Percentiles rank a stretch among this genome's conserved stretches.
Conservation (phyloP, 1,139 yeast species). For the Saccharomyces hybrid region DNA sequence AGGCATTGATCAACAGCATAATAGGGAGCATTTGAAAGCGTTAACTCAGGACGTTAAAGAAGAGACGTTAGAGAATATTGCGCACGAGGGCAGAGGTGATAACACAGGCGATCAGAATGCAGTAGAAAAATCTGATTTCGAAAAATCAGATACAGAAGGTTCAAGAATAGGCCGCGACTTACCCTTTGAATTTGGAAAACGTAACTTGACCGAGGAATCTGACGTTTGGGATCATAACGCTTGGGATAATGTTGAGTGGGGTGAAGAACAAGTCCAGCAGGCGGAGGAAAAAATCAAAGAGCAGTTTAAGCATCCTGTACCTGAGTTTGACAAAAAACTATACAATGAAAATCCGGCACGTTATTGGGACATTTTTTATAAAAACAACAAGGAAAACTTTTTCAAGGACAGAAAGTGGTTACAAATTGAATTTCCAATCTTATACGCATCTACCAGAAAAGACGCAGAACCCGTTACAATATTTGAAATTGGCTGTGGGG, state of each 20-base stretch:
- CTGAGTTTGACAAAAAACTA: constrained; percentile 70
- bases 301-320: constrained; percentile 78
- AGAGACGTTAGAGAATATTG: constrained; percentile 18
- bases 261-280: constrained; percentile 71
- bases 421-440: constrained; percentile 82
- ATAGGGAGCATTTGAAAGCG: constrained; percentile 15
- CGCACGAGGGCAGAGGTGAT: constrained; percentile 14
- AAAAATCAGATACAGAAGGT: constrained; percentile 3
- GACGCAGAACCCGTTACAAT: constrained; percentile 66
- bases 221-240: constrained; percentile 93
- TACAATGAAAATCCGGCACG: constrained; percentile 84
- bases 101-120: constrained; percentile 5
- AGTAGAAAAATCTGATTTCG: background rate
- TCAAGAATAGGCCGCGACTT: constrained; percentile 70
- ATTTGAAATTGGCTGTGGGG: constrained; percentile 96
- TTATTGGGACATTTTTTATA: constrained; percentile 92
- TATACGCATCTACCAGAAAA: constrained; percentile 67
- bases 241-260: constrained; percentile 98
- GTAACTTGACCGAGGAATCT: constrained; percentile 60
- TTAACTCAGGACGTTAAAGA: constrained; percentile 24
- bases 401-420: constrained; percentile 97
- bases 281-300: constrained; percentile 69
- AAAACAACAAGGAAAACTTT: constrained; percentile 83
- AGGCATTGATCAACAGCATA: constrained; percentile 25
- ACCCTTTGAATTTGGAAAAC: constrained; percentile 88